Evolutionary conservation across 306 rosid genomes (phyloP).

Genomic region (Acmispon strigosus): DNA sequence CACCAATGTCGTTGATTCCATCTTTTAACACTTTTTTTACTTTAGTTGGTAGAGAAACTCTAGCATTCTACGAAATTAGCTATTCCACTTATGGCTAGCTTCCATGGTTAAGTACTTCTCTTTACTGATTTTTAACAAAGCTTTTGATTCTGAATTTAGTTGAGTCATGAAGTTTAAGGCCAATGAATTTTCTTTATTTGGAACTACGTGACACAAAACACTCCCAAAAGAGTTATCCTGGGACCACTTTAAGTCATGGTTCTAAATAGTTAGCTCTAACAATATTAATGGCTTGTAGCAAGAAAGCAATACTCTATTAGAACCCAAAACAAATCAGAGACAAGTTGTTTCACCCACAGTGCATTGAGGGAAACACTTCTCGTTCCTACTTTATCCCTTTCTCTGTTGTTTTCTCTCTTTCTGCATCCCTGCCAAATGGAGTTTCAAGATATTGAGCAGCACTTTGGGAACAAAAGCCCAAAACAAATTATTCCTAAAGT

Average conservation of each 20-base stretch:
- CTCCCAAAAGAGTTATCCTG: conserved; percentile 1
- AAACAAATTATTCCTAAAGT: conserved; percentile 31
- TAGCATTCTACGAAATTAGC: no score
- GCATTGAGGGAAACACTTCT: neutral
- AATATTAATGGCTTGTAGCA: no score
- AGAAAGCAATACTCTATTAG: no score
- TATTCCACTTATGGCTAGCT: no score
- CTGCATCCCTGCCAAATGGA: conserved; percentile 28
- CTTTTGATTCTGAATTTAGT: conserved; percentile 7
- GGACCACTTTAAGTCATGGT: neutral
- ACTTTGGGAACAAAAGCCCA: conserved; percentile 22
- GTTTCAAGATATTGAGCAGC: conserved; percentile 28
- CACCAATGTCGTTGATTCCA: no score
- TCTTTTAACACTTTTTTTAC: no score
- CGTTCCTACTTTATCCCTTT: neutral
- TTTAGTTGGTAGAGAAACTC: no score
- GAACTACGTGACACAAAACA: conserved; percentile 27
- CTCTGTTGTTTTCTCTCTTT: conserved; percentile 1
- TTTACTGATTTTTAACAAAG: neutral
- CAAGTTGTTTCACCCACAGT: no score
- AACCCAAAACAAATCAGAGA: no score
- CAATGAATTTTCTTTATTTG: conserved; percentile 25
- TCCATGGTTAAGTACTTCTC: neutral
- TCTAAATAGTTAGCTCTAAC: no score
- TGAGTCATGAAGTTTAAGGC: conserved; percentile 30